phyloP scores from a whole-genome alignment of 305 asterid species.

The Solanum hybrid region DNA sequence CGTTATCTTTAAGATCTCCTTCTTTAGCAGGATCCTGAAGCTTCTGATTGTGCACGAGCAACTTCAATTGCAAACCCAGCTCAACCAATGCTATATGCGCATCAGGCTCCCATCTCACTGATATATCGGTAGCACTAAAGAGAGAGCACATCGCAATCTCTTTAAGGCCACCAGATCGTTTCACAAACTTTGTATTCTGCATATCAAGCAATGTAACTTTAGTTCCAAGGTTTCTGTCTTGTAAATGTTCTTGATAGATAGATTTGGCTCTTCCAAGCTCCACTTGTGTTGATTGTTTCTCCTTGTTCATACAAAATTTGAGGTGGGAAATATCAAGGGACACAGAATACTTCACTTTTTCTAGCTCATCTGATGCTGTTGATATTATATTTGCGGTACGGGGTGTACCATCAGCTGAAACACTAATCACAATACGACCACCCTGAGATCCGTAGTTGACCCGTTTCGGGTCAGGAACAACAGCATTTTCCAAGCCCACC shows the following conservation, averaged over 20 bases:
- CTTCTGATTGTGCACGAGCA: constrained; percentile 56
- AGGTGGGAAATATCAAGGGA: constrained; percentile 80
- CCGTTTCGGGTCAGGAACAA: constrained; percentile 84
- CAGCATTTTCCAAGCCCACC: constrained; percentile 61
- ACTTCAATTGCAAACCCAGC: constrained; percentile 71
- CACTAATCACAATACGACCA: constrained; percentile 74
- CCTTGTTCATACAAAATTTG: constrained; percentile 75
- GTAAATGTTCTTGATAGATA: constrained; percentile 76
- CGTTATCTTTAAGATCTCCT: constrained; percentile 32
- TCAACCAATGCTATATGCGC: constrained; percentile 80
- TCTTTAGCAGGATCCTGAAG: constrained; percentile 43
- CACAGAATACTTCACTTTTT: constrained; percentile 59
- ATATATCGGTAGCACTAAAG: constrained; percentile 91
- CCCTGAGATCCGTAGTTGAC: constrained; percentile 99
- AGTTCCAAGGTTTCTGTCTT: constrained; percentile 43
- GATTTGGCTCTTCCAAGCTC: constrained; percentile 91
- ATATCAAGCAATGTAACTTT: constrained; percentile 80
- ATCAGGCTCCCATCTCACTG: constrained; percentile 99
- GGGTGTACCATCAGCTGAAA: constrained; percentile 76
- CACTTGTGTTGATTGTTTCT: constrained; percentile 69
- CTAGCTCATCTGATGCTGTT: constrained; percentile 39
- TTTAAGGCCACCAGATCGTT: constrained; percentile 84
- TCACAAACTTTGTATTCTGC: constrained; percentile 85
- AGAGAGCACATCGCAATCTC: constrained; percentile 89
- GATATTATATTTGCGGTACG: constrained; percentile 81